Evolutionary conservation across 768 basidiomycete genomes (phyloP), one percentile per base, ranked within the genome.

Genomic region (Podaxis pistillaris): DNA sequence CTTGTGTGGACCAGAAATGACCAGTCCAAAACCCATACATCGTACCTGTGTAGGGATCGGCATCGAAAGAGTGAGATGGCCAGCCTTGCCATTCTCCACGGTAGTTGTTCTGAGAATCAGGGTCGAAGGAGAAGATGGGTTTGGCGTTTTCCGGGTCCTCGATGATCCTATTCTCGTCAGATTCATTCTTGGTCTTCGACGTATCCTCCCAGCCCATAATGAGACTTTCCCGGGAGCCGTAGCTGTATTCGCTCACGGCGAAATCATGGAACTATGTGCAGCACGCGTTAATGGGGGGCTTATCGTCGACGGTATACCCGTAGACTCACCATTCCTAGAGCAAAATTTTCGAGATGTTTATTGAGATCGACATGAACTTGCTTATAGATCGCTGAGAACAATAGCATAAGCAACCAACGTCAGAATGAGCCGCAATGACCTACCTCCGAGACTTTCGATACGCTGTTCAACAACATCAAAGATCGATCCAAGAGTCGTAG

Each of bases 291-390:
- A 22, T 2, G 12, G 2, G 13, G 58, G 17, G 24, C 19, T 8
- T 9, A 17, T 24, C 9, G 26, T 19, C 12, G 26, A 28, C 22
- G 24, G 4, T 24, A 40, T 4, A 36, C 2, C 0, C 3, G 15
- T 37, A 11, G 2, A 64, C 73, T 56, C 50, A 78, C 77, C 50
- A 78, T 69, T 11, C 77, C 77, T 57, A 78, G 76, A 3, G 77
- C 76, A 51, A 75, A 75, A 54, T 76, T 78, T 13, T 72, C 73
- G 7, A 78, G 66, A n/a, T 71, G 71, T 17, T 69, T 65, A 56
- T 74, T 70, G 4, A 77, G 71, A 53, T 78, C 75, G 4, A 73
- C 65, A 28, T 76, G 71, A 0, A 72, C 75, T 60, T 78, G 75
- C 49, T 75, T 77, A 66, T 75, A 77, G 3, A 77, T 67, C 15